Evolutionary conservation across 2,329 filamentous ascomycete genomes (phyloP), one percentile per base, ranked within the genome.

Genomic region (Myriosclerotinia scirpicola): DNA sequence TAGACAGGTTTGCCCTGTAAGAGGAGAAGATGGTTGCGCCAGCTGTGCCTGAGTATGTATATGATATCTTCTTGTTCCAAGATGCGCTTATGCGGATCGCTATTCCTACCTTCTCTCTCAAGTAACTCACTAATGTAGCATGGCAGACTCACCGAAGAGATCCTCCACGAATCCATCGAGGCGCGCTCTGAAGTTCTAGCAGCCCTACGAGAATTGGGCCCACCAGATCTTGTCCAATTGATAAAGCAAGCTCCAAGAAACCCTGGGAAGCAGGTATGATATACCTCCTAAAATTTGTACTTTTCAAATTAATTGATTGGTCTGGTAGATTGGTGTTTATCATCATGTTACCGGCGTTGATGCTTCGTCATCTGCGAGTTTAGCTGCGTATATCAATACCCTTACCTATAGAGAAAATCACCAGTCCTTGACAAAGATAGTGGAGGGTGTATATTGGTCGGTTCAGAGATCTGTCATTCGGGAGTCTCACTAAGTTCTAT

Each of bases 321-420:
- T 44, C 26, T 48, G 48, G 15, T 14, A 97, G 91, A 89, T 88
- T 69, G 95, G 95, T 68, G 89, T 97, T 66, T 99, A 99, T 78
- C 95, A 99, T 79, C 95, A 99, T 87, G 93, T 97, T 73, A 97
- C 93, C 50, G 95, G 95, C 69, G 89, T 97, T 76, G 95, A 99
- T 80, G 95, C 95, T 59, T 99, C 95, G 2, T 98, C 95, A 8
- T 98, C 95, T 12, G 95, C 95, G 67, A 98, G 94, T 80, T 82
- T 99, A 68, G 95, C 95, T 52, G 95, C 95, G 73, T 99, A 99
- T 80, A 96, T 99, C 80, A 99, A 98, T 79, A 98, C 94, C 50
- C 84, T 99, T 68, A 97, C 93, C 55, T 96, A 97, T 80, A 90
- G 90, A 71, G 91, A 94, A 64, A 87, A 90, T 71, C 91, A 94